Conservation (phyloP, 345 rosid genomes). For the Combretum micranthum region DNA sequence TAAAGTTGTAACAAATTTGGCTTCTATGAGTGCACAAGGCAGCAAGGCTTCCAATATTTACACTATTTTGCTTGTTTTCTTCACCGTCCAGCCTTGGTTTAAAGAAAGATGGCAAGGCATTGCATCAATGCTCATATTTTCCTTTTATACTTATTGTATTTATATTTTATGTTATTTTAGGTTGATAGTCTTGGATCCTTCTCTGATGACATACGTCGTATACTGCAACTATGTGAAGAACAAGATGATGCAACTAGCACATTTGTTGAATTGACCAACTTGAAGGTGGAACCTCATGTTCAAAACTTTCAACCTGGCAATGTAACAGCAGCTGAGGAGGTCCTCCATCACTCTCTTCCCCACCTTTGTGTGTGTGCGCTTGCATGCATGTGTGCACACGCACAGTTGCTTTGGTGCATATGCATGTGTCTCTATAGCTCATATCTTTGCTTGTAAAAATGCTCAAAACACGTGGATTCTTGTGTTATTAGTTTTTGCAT, state of each 20-base stretch:
- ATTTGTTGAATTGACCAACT: conserved; percentile 29
- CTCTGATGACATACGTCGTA: conserved; percentile 50
- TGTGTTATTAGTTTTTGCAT: no score
- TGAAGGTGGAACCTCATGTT: conserved; percentile 34
- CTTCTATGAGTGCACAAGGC: no score
- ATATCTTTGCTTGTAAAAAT: no score
- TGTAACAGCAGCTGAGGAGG: conserved; percentile 32
- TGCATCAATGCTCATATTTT: not conserved
- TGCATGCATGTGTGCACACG: no score
- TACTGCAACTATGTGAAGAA: conserved; percentile 48
- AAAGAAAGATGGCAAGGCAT: conserved; percentile 1
- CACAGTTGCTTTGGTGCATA: no score
- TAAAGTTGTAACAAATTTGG: no score
- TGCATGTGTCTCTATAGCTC: no score
- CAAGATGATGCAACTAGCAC: conserved; percentile 83
- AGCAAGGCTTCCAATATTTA: not conserved
- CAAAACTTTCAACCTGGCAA: conserved; percentile 24
- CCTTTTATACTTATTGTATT: not conserved
- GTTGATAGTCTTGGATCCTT: conserved; percentile 54
- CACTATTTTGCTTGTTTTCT: not conserved
- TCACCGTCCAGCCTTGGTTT: not conserved
- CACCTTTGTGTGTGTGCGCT: not conserved
- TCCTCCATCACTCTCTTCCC: conserved; percentile 9
- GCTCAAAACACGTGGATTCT: no score
- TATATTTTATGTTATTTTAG: conserved; percentile 29